Evolutionary conservation across 2,329 filamentous ascomycete species (phyloP).

Genomic region (Bipolaris sorokiniana): DNA sequence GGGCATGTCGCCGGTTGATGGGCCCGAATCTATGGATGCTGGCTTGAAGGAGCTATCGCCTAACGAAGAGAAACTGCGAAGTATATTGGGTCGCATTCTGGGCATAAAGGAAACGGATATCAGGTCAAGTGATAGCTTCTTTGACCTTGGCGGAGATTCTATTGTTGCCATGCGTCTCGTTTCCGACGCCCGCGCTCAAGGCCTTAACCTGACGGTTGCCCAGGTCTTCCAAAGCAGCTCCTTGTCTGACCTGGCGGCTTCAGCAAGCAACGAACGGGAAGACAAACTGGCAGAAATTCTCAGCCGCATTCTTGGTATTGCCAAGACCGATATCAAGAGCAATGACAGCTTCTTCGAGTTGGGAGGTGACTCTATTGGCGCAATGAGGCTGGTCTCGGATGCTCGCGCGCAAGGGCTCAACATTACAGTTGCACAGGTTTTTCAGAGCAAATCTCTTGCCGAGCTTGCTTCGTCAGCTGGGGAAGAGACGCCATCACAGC

Average conservation of each 20-base stretch:
- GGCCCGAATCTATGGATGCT: conserved; percentile 2
- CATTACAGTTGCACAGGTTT: conserved; percentile 55
- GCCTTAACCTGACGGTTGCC: conserved; percentile 50
- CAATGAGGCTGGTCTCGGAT: conserved; percentile 54
- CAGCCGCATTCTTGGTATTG: conserved; percentile 38
- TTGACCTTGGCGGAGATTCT: conserved; percentile 56
- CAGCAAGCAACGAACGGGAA: conserved; percentile 47
- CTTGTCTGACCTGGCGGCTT: conserved; percentile 60
- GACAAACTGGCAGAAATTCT: conserved; percentile 38
- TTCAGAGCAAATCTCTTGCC: conserved; percentile 51
- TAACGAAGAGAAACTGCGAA: conserved; percentile 35
- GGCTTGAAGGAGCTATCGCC: conserved; percentile 23
- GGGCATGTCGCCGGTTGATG: conserved; percentile 21
- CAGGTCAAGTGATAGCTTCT: conserved; percentile 51
- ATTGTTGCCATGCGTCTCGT: conserved; percentile 55
- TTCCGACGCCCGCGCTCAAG: conserved; percentile 45
- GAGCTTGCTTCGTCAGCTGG: conserved; percentile 35
- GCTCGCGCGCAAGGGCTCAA: conserved; percentile 46
- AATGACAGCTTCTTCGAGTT: conserved; percentile 55
- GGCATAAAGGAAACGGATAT: conserved; percentile 44
- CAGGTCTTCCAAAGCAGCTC: conserved; percentile 53
- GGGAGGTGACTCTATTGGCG: conserved; percentile 56
- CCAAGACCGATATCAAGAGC: conserved; percentile 43
- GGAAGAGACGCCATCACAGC: conserved; percentile 36
- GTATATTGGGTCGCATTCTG: conserved; percentile 37